These are phyloP conservation scores for Batkoa obscura DNA, from an alignment of 371 early-diverging fungal species.

Conservation along the genomic window DNA sequence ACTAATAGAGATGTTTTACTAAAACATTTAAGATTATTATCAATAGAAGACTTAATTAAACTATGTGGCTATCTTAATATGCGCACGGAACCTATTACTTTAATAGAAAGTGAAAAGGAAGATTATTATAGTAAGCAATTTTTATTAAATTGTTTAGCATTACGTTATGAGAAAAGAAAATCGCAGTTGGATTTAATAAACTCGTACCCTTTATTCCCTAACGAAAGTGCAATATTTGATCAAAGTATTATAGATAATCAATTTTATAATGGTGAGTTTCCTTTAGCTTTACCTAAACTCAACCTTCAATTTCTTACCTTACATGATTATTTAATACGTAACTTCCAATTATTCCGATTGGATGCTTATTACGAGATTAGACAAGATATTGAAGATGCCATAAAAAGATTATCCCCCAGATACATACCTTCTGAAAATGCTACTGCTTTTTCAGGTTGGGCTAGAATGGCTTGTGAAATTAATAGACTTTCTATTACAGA, in stretches of 20 bases:
- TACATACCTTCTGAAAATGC: conserved; percentile 17
- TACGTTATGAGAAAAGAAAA: conserved; percentile 31
- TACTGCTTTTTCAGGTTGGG: conserved; percentile 75
- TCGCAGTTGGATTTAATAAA: conserved; percentile 53
- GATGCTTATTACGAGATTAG: conserved; percentile 68
- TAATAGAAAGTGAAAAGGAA: background rate
- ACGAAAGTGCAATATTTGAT: conserved; percentile 39
- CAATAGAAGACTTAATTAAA: conserved; percentile 18
- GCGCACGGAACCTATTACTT: conserved; percentile 19
- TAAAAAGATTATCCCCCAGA: conserved; percentile 51
- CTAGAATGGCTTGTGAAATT: conserved; percentile 69
- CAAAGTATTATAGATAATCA: conserved; percentile 23
- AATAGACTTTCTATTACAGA: conserved; percentile 39
- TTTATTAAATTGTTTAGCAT: conserved; percentile 28
- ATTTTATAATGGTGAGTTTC: conserved; percentile 40
- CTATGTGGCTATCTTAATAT: conserved; percentile 36
- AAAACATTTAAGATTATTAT: conserved; percentile 31
- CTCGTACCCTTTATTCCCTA: conserved; percentile 56
- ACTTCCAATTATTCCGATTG: conserved; percentile 59
- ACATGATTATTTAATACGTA: conserved; percentile 74
- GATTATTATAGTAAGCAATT: conserved; percentile 17
- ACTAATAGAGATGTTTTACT: conserved; percentile 26
- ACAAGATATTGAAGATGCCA: conserved; percentile 74
- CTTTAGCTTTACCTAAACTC: conserved; percentile 71
- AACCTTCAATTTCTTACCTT: conserved; percentile 82